These are phyloP conservation scores for Penicillium digitatum DNA, from an alignment of 2,329 filamentous ascomycete species.

Conservation along the genomic window DNA sequence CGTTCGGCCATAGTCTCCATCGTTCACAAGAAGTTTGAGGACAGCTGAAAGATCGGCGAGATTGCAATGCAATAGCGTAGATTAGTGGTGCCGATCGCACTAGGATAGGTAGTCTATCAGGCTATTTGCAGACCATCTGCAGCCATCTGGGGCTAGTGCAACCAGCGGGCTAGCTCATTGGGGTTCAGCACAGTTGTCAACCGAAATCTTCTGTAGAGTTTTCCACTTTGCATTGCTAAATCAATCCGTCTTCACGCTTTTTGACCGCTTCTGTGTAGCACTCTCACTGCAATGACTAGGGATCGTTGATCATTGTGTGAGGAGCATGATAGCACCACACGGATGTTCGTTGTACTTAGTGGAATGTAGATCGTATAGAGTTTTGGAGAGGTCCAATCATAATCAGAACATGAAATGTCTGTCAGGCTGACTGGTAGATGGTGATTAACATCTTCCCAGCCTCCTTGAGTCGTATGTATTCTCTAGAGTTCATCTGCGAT, in stretches of 20 bases:
- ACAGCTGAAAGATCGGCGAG: constrained; percentile 23
- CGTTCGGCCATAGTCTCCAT: constrained; percentile 16
- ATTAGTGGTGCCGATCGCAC: constrained; percentile 18
- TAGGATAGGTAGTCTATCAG: constrained; percentile 13
- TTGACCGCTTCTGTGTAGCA: constrained; percentile 10
- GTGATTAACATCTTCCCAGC: background rate
- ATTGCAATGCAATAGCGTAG: constrained; percentile 28
- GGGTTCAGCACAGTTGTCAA: constrained; percentile 23
- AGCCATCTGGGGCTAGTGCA: constrained; percentile 15
- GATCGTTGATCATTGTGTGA: background rate
- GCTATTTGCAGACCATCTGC: constrained; percentile 17
- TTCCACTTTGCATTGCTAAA: background rate
- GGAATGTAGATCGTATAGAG: background rate
- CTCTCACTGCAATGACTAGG: background rate
- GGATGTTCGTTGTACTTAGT: background rate
- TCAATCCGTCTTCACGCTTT: constrained; percentile 2
- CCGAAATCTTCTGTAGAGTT: constrained; percentile 11
- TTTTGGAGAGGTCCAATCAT: background rate
- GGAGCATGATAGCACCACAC: background rate
- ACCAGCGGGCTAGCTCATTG: constrained; percentile 19
- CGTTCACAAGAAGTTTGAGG: constrained; percentile 18
- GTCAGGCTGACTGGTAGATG: background rate
- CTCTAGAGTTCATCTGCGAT: background rate
- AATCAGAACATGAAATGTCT: background rate
- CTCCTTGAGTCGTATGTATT: background rate